Percentiles rank a stretch among this genome's conserved stretches.
These are phyloP conservation scores for Lizonia empirigonia DNA, from an alignment of 2,329 filamentous ascomycete species.

Conservation along the genomic window DNA sequence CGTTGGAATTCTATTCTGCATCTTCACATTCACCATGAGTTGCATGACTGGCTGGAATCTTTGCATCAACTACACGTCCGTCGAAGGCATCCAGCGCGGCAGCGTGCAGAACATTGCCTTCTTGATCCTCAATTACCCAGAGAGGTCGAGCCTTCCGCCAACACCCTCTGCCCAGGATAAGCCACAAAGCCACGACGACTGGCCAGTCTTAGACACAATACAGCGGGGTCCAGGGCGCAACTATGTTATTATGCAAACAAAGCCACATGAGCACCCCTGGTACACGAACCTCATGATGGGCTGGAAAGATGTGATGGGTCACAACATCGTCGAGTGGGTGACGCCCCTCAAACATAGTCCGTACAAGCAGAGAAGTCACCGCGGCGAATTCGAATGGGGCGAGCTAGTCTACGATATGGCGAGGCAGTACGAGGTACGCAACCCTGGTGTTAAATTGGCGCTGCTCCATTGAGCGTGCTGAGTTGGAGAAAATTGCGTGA, in stretches of 20 bases:
- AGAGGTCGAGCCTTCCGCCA: conserved; percentile 15
- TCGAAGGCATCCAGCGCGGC: conserved; percentile 72
- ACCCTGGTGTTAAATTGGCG: conserved; percentile 27
- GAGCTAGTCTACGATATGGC: conserved; percentile 57
- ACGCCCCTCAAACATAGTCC: conserved; percentile 77
- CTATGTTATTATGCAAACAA: conserved; percentile 79
- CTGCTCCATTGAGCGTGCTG: conserved; percentile 19
- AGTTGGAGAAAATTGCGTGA: background rate
- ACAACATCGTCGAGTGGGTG: conserved; percentile 74
- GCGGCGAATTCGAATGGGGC: conserved; percentile 72
- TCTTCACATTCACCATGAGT: conserved; percentile 83
- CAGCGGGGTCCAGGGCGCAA: conserved; percentile 55
- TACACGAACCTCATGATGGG: conserved; percentile 74
- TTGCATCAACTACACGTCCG: conserved; percentile 77
- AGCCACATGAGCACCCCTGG: conserved; percentile 83
- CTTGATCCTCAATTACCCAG: conserved; percentile 45
- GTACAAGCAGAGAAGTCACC: conserved; percentile 69
- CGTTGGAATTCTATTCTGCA: conserved; percentile 71
- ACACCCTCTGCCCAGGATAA: conserved; percentile 20
- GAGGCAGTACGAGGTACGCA: conserved; percentile 31
- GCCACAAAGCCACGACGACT: conserved; percentile 23
- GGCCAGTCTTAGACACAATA: conserved; percentile 30
- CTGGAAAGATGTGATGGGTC: conserved; percentile 80
- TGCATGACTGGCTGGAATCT: conserved; percentile 72
- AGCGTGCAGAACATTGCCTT: conserved; percentile 75